Evolutionary conservation across 495 filamentous ascomycete species (phyloP), one percentile per base, ranked within the genome.

Genomic region (Xylaria sp.): DNA sequence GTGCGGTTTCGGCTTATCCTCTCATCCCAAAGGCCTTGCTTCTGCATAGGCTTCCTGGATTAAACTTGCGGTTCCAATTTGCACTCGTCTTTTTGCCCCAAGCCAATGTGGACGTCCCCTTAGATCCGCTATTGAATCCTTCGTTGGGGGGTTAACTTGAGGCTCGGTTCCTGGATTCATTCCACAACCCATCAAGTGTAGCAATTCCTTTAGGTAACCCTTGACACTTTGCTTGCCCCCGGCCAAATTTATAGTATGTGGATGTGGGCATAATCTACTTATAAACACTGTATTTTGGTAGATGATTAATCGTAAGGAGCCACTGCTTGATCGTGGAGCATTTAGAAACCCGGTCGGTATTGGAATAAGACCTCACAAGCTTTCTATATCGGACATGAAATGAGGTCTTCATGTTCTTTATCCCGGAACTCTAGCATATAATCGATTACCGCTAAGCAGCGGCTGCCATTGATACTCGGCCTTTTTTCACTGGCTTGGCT

Each of bases 401-500:
- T 24, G 24, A 26, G 3, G 15, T 31, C 15, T 35, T 46, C 24
- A 19, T 19, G 4, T 41, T n/a, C 24, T 44, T 31, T 17, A 61
- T 43, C 37, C 1, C 35, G 21, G 57, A 61, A n/a, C 35, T 43
- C 21, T 61, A 21, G 21, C 37, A 41, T 9, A 21, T 11, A 17
- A 8, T 37, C 8, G 57, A 19, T 37, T 5, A 21, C 11, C 24
- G 19, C 24, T 61, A 77, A 41, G 77, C 73, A n/a, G 77, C 72
- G 14, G 77, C 68, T 14, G 78, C 73, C 70, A 72, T 74, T 2
- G 79, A 77, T n/a, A 75, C 31, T 24, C 82, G 76, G 61, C 77
- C 78, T 74, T 83, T 84, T 73, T 83, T 84, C 6, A 75, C 67
- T 4, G 73, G 62, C 72, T 80, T 83, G 31, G 65, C 41, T 57